Base-by-base conservation (phyloP, 192 early-diverging fungal genomes). In the Pilaira anomala region DNA sequence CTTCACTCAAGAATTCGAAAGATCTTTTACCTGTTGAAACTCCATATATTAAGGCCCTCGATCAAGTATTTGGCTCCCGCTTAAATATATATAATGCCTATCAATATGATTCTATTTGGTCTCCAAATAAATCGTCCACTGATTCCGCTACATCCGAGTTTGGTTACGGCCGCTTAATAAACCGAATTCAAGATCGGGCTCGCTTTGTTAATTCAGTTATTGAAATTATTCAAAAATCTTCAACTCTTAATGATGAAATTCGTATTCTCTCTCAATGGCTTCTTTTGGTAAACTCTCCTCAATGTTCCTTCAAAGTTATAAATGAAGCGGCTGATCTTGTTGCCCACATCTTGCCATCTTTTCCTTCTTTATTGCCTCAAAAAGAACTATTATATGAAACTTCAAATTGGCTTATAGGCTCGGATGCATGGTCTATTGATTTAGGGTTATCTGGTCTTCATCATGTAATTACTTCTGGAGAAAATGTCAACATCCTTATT, bases 401-500 rank as follows among this genome's bases (percentile, higher is more conserved):
- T 19, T 88, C 94, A 1, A 81, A 86, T 68, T 97, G 95, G 95
- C 67, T 97, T 48, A 71, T 97, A 45, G 95, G 92, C 41, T 92
- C 89, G 6, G 95, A 96, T 69, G 65, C 74, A 18, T 89, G 94
- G 84, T 78, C 90, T 25, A 88, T 89, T 72, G 93, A 96, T 75
- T 73, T 97, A 56, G 92, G 89, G 29, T 79, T 79, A 78, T 88
- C 86, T 67, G 93, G 92, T 48, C 87, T 97, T 39, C 93, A 97
- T 78, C 91, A 95, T 65, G 85, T 95, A 13, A 84, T 97, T 42
- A 78, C 91, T 14, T 88, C 87, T 60, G 84, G 85, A 7, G 80
- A 91, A 39, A 87, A 93, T 78, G 77, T 97, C 68, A 96, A 95
- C 75, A 82, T 97, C 73, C 77, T 97, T 28, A 85, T 96, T 28